Evolutionary conservation across 2,329 filamentous ascomycete species (phyloP), one percentile per base, ranked within the genome.

Genomic region (Alternaria triticina): DNA sequence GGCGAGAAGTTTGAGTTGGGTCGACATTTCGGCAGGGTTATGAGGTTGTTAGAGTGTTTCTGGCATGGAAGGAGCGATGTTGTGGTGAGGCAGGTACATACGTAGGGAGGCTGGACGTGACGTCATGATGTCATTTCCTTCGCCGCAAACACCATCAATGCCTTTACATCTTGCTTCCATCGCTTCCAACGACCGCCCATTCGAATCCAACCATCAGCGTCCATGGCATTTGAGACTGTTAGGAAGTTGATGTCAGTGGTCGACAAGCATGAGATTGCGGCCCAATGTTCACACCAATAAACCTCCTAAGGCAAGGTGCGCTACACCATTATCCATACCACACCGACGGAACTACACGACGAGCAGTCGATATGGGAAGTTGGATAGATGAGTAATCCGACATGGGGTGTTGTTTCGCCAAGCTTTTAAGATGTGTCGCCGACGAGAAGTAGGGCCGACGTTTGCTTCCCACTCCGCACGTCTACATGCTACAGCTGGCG

Each of bases 1-100:
- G 58, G 57, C 59, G 13, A 69, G 59, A 6, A 63, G 61, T 28
- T 69, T 67, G 51, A 68, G 56, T 28, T 44, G 52, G 8, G 23
- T 55, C n/a, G 52, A 55, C 52, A 55, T 55, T 4, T 13, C 1
- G 52, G 13, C 15, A 3, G 13, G 13, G 10, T 10, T n/a, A 8
- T 52, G 3, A 22, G 11, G 25, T 15, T n/a, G 5, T 3, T 5
- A 1, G 17, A 6, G 1, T 22, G 17, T 23, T 8, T 22, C 17
- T 51, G 12, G 15, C 5, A 5, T 8, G 10, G 36, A n/a, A 40
- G 30, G 13, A 40, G 13, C 13, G 20, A 20, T 15, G 12, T 36
- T 1, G 20, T 8, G 2, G 1, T 52, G 2, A 52, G 28, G 20
- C 13, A 52, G 20, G 49, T 52, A 17, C 30, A 20, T 33, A 36